Conservation (phyloP, 352 stramenopile genomes). For the Salisapilia sapeloensis region DNA sequence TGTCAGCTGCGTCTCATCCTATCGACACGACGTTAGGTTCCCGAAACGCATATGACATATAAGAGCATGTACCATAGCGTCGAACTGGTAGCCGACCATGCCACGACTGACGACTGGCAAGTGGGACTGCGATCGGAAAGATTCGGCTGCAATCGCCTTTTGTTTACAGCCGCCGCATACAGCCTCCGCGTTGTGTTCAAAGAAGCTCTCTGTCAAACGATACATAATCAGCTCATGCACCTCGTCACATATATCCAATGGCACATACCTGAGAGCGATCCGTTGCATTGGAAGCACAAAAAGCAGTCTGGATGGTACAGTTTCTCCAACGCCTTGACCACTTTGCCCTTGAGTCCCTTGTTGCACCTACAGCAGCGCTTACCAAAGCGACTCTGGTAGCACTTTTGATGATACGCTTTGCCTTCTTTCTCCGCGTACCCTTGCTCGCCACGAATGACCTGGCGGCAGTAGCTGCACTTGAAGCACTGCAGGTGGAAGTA, state of each 20-base stretch:
- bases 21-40: no score
- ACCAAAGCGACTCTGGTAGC: slow-evolving; percentile 58
- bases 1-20: slow-evolving; percentile 70
- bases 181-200: slow-evolving; percentile 55
- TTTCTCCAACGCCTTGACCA: slow-evolving; percentile 69
- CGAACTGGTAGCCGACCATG: slow-evolving; percentile 61
- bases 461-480: slow-evolving; percentile 59
- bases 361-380: slow-evolving; percentile 68
- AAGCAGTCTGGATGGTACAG: slow-evolving; percentile 78
- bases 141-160: slow-evolving; percentile 31
- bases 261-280: slow-evolving; percentile 46
- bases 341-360: slow-evolving; percentile 69
- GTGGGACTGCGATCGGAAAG: slow-evolving; percentile 4
- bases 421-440: slow-evolving; percentile 72
- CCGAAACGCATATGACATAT: neutral
- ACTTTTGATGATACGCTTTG: slow-evolving; percentile 67
- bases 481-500: slow-evolving; percentile 73
- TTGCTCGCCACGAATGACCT: slow-evolving; percentile 57
- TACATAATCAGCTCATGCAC: neutral
- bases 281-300: slow-evolving; percentile 57
- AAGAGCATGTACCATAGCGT: slow-evolving; percentile 10
- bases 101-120: slow-evolving; percentile 23
- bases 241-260: neutral
- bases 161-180: slow-evolving; percentile 71
- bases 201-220: slow-evolving; percentile 51